A percentile compares a stretch with the other conserved stretches of the same genome.
phyloP scores from a whole-genome alignment of 352 stramenopile species.

The Phytophthora nicotianae region DNA sequence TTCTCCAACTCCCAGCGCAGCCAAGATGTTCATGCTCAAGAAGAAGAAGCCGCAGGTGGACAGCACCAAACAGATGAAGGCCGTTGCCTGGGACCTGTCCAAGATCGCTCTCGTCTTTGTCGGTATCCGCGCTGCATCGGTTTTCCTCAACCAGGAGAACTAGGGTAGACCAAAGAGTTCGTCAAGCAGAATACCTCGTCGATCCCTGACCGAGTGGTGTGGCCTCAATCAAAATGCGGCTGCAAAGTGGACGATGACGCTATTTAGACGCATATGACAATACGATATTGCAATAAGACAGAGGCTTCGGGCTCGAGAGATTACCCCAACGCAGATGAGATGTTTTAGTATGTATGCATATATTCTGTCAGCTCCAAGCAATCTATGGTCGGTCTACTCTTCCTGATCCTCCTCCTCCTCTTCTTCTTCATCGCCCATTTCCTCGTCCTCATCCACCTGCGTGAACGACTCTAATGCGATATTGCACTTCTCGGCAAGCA shows the following conservation, averaged over 20 bases:
- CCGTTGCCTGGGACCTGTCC: constrained; percentile 70
- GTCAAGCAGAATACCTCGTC: constrained; percentile 8
- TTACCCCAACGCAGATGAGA: neutral
- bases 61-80: constrained; percentile 77
- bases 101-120: constrained; percentile 81
- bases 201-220: neutral
- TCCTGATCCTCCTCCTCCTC: constrained; percentile 56
- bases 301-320: constrained; percentile 4
- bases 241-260: neutral
- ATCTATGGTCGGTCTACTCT: constrained; percentile 51
- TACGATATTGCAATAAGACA: constrained; percentile 4
- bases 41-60: constrained; percentile 90
- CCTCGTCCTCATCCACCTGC: constrained; percentile 56
- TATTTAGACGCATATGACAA: constrained; percentile 15
- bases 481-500: constrained; percentile 86
- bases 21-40: constrained; percentile 85
- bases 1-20: neutral
- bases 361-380: constrained; percentile 34
- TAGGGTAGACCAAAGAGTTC: constrained; percentile 22
- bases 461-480: constrained; percentile 84
- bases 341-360: constrained; percentile 32
- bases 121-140: constrained; percentile 72
- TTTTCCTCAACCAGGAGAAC: constrained; percentile 71
- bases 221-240: constrained; percentile 9
- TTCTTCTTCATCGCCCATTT: constrained; percentile 47